Base-by-base conservation (phyloP, 2,329 filamentous ascomycete genomes). In the Sporothrix dimorphospora region DNA sequence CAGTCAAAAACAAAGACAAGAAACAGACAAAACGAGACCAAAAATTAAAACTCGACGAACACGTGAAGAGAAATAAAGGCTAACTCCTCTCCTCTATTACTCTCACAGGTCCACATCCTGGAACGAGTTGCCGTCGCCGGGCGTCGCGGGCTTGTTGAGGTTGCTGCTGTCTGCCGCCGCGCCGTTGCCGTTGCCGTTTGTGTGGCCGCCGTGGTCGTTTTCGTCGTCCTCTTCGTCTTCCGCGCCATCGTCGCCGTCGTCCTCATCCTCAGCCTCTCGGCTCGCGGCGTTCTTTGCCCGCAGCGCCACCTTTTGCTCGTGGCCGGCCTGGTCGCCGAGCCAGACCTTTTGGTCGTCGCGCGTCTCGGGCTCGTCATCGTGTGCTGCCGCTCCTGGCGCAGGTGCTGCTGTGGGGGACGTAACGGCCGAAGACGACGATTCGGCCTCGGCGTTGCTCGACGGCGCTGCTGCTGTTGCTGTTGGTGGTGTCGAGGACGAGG, bases 81-180 rank as follows among this genome's bases (percentile, higher is more conserved):
- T 24, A 11, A 8, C 45, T 2, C 7, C 45, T 30, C 21, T 40
- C 9, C 16, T 40, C 27, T 40, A 34, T 16, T 34, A 11, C 27
- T 11, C 40, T 42, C 69, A 90, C 76, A 91, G 80, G 73, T 86
- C 87, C 63, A 91, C 88, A 75, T 91, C 87, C 76, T 90, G 88
- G 79, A 91, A 90, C n/a, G 87, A 88, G 5, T 84, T 83, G 0
- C 86, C 85, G 74, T 89, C 87, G 21, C 82, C 84, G 3, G 87
- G 84, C 7, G 86, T 80, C 19, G 82, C 21, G 7, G 72, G 49
- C 57, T 80, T 79, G 34, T 79, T 78, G 16, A 45, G 59, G 14
- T 27, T 51, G 27, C 79, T 34, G 19, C 40, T 49, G 40, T 67
- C 63, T 47, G 42, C 42, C 5, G 40, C 21, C n/a, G 63, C 63